phyloP scores from a whole-genome alignment of 2,329 filamentous ascomycete species.

The Cadophora gregata region DNA sequence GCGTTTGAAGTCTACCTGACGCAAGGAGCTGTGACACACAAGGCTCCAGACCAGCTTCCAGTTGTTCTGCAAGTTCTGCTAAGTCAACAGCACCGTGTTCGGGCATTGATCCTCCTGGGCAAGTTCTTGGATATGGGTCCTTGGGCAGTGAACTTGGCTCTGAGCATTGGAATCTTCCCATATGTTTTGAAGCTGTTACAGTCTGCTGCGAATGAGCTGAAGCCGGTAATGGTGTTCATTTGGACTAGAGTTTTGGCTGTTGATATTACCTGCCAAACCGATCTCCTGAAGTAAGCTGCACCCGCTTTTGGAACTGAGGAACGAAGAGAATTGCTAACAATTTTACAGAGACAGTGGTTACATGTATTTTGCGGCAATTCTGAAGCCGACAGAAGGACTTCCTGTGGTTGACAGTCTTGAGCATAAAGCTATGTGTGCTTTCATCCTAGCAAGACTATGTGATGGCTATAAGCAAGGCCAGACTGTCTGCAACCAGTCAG shows the following conservation, averaged over 20 bases:
- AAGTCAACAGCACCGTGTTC: conserved; percentile 91
- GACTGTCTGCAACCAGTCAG: conserved; percentile 86
- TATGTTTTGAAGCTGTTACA: conserved; percentile 98
- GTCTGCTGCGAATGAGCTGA: conserved; percentile 91
- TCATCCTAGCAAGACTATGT: conserved; percentile 97
- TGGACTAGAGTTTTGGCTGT: conserved; percentile 97
- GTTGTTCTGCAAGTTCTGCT: conserved; percentile 95
- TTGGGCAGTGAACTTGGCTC: conserved; percentile 96
- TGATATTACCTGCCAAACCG: conserved; percentile 89
- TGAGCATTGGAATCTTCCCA: conserved; percentile 98
- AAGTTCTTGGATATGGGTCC: conserved; percentile 94
- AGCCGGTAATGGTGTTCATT: conserved; percentile 99
- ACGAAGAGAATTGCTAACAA: not conserved
- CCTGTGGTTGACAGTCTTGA: conserved; percentile 89
- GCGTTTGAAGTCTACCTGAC: conserved; percentile 96
- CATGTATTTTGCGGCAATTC: conserved; percentile 92
- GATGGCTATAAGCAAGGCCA: conserved; percentile 93
- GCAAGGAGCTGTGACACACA: conserved; percentile 82
- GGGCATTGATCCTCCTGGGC: conserved; percentile 88
- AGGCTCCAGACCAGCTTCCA: conserved; percentile 90
- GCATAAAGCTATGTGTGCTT: conserved; percentile 98
- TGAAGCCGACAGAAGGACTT: conserved; percentile 82
- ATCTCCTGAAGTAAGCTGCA: conserved; percentile 72
- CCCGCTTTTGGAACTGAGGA: not conserved
- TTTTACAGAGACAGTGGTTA: conserved; percentile 78